Evolutionary conservation across 1,284 basidiomycete species (phyloP).

Genomic region (Amylostereum chailletii): DNA sequence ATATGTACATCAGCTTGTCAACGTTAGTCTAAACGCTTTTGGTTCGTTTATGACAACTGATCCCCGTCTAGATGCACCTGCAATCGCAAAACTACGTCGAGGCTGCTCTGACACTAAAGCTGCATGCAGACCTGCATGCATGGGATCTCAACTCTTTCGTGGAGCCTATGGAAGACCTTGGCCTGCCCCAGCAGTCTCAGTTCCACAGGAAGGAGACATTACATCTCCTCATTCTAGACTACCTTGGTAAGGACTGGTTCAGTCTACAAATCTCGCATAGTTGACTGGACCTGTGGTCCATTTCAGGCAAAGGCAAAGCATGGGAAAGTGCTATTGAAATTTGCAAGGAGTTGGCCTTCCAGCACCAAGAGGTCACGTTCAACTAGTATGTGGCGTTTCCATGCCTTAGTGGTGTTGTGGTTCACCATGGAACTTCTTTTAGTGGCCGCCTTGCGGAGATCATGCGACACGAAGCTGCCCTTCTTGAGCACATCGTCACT

Average conservation of each 20-base stretch:
- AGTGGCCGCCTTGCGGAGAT: slow-evolving; percentile 80
- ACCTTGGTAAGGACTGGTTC: slow-evolving; percentile 51
- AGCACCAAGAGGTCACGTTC: slow-evolving; percentile 83
- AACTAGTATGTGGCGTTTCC: slow-evolving; percentile 62
- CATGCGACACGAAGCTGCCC: slow-evolving; percentile 73
- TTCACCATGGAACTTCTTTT: slow-evolving; percentile 6
- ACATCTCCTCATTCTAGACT: slow-evolving; percentile 79
- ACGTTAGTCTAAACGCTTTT: slow-evolving; percentile 38
- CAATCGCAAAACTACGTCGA: slow-evolving; percentile 87
- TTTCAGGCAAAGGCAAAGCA: slow-evolving; percentile 83
- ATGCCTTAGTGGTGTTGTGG: slow-evolving; percentile 1
- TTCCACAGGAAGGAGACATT: slow-evolving; percentile 93
- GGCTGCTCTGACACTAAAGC: slow-evolving; percentile 84
- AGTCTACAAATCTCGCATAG: too few species aligned
- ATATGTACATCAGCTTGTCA: slow-evolving; percentile 91
- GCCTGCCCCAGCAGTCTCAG: slow-evolving; percentile 85
- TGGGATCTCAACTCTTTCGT: slow-evolving; percentile 81
- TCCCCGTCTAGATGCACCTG: slow-evolving; percentile 58
- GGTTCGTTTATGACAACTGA: not conserved
- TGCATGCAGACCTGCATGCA: slow-evolving; percentile 90
- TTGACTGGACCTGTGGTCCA: too few species aligned
- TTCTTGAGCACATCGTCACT: slow-evolving; percentile 77
- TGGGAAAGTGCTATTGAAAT: slow-evolving; percentile 94
- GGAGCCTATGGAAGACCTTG: slow-evolving; percentile 79
- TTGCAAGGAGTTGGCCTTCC: slow-evolving; percentile 81